phyloP scores from a whole-genome alignment of 345 rosid genomes.

The Sonneratia caseolaris region DNA sequence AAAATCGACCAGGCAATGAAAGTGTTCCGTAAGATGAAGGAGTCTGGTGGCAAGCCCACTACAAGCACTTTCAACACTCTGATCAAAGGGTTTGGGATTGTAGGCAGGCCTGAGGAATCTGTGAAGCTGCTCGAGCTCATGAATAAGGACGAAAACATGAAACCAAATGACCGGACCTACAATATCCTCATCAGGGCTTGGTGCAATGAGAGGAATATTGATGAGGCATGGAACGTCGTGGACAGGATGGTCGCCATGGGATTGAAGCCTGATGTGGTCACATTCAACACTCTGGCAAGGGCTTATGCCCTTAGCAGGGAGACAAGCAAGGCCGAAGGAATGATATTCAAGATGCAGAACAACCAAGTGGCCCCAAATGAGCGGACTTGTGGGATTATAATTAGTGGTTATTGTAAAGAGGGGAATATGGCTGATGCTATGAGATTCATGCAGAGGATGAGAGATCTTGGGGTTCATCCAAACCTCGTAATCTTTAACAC shows the following conservation, averaged over 20 bases:
- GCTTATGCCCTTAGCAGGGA: constrained; percentile 59
- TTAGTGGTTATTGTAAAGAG: constrained; percentile 78
- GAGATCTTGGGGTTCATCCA: constrained; percentile 74
- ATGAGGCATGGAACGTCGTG: constrained; percentile 72
- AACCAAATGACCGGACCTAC: constrained; percentile 70
- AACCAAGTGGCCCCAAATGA: constrained; percentile 55
- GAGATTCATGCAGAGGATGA: constrained; percentile 68
- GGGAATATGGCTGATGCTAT: constrained; percentile 67
- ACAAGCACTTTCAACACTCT: constrained; percentile 80
- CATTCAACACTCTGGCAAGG: constrained; percentile 66
- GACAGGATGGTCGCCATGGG: constrained; percentile 63
- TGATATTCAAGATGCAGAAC: constrained; percentile 65
- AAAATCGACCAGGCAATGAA: constrained; percentile 68
- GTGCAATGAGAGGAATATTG: constrained; percentile 56
- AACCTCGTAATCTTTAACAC: constrained; percentile 77
- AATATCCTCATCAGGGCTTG: constrained; percentile 73
- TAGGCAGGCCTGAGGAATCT: constrained; percentile 66
- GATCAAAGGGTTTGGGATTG: constrained; percentile 74
- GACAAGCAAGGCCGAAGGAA: constrained; percentile 55
- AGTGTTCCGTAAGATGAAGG: constrained; percentile 72
- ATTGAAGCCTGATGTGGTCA: constrained; percentile 67
- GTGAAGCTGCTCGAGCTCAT: constrained; percentile 51
- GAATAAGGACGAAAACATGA: constrained; percentile 40
- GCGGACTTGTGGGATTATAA: constrained; percentile 73
- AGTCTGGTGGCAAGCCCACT: constrained; percentile 65